These are phyloP conservation scores for Calonectria pauciramosa DNA, from an alignment of 2,329 filamentous ascomycete species.

Conservation along the genomic window DNA sequence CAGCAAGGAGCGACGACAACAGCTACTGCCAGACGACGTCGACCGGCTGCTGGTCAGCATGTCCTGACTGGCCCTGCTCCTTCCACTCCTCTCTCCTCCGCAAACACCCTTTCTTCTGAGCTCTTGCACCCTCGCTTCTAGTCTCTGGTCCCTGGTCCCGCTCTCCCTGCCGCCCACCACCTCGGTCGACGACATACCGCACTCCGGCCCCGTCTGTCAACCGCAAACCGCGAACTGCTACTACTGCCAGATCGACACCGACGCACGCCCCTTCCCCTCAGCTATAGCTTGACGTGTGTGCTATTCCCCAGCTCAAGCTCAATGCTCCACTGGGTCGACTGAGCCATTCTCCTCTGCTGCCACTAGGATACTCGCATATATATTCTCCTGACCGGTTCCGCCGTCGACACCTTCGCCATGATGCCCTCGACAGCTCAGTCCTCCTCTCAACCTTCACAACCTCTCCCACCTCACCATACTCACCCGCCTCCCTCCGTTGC, in stretches of 20 bases:
- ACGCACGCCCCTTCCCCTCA: slow-evolving; percentile 32
- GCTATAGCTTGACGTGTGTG: slow-evolving; percentile 37
- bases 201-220: slow-evolving; percentile 21
- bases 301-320: slow-evolving; percentile 32
- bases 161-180: slow-evolving; percentile 16
- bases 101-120: slow-evolving; percentile 11
- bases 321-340: slow-evolving; percentile 46
- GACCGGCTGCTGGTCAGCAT: slow-evolving; percentile 35
- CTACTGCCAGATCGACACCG: slow-evolving; percentile 37
- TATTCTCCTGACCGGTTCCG: slow-evolving; percentile 29
- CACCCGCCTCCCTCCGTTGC: slow-evolving; percentile 42
- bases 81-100: slow-evolving; percentile 28
- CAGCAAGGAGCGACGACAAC: slow-evolving; percentile 2
- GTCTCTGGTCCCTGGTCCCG: background rate
- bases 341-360: slow-evolving; percentile 36
- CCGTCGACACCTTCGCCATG: slow-evolving; percentile 34
- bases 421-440: slow-evolving; percentile 32
- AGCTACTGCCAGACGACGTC: slow-evolving; percentile 1
- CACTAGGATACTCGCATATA: slow-evolving; percentile 37
- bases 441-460: slow-evolving; percentile 31
- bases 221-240: slow-evolving; percentile 31
- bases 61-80: slow-evolving; percentile 30
- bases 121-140: slow-evolving; percentile 7
- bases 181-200: slow-evolving; percentile 26
- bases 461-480: slow-evolving; percentile 33